Base-by-base conservation (phyloP, 768 basidiomycete species). In the Termitomyces sp. region DNA sequence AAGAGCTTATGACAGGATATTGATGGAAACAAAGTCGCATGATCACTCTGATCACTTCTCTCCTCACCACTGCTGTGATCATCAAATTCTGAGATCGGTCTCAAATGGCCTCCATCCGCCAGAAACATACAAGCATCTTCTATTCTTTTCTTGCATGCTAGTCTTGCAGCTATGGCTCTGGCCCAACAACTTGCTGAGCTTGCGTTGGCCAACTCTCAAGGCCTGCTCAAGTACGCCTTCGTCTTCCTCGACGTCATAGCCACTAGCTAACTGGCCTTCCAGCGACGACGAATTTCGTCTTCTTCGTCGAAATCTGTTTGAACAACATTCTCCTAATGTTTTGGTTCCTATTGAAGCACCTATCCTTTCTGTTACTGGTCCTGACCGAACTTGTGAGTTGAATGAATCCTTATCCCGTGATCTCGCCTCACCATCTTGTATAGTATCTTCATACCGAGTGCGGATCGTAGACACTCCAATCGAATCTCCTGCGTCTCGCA, bases 251-350 rank as follows among this genome's bases (percentile, higher is more conserved):
- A 16, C 44, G 45, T 42, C 36, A 24, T 50, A 12, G 28, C 45
- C 44, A 12, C n/a, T 18, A 38, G 22, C 44, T 56, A 18, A 53
- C 7, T 24, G 24, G 15, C 16, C n/a, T 28, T 39, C 8, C 71
- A 91, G 89, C 67, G 88, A 90, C 71, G 86, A 90, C 64, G 89
- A 89, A 70, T 90, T 90, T 68, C 83, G 89, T 28, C 73, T 90
- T 11, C 78, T 91, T 48, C 83, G 89, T 12, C 86, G 87, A 70
- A 85, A 83, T 67, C 74, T 86, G 40, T 90, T 91, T 67, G 84
- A 89, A 70, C 81, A 84, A 45, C 80, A 84, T 65, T 76, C 84
- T 22, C 71, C 68, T 56, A 73, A 60, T 49, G 62, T 65, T 33
- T 64, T 69, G 20, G 59, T 76, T 35, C 76, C 77, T 38, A 62